Percentiles rank a stretch among this genome's conserved stretches.
These are phyloP conservation scores for Verticillium nonalfalfae DNA, from an alignment of 2,329 filamentous ascomycete species.

Conservation along the genomic window DNA sequence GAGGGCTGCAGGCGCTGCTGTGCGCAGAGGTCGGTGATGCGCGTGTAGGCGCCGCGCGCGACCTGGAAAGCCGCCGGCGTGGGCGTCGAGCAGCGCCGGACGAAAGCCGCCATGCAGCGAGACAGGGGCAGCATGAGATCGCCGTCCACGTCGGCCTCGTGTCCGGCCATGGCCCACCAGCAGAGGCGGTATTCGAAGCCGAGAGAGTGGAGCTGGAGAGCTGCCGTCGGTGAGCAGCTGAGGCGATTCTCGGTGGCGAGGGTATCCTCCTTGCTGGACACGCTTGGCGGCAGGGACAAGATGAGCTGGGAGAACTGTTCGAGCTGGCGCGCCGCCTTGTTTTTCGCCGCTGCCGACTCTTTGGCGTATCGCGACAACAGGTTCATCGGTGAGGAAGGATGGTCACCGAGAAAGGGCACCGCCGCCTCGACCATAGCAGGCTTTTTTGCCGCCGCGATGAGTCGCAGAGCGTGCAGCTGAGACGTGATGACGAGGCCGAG, in stretches of 20 bases:
- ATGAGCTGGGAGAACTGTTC: constrained; percentile 60
- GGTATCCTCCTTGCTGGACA: constrained; percentile 57
- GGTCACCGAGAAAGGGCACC: constrained; percentile 47
- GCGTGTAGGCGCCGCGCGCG: constrained; percentile 25
- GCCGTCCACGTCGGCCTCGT: constrained; percentile 53
- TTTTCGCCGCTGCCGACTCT: constrained; percentile 34
- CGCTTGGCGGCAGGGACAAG: constrained; percentile 59
- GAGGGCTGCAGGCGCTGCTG: constrained; percentile 23
- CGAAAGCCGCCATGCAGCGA: constrained; percentile 56
- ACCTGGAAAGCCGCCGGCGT: constrained; percentile 30
- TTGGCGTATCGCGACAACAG: constrained; percentile 45
- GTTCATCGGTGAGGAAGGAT: constrained; percentile 49
- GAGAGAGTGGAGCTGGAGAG: constrained; percentile 57
- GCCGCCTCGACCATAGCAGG: constrained; percentile 52
- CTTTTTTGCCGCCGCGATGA: constrained; percentile 56
- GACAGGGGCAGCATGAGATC: constrained; percentile 61
- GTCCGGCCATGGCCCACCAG: constrained; percentile 60
- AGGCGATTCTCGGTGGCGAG: constrained; percentile 45
- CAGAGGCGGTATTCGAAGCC: constrained; percentile 55
- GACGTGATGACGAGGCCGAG: constrained; percentile 53
- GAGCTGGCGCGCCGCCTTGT: constrained; percentile 59
- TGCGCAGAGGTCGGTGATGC: constrained; percentile 12
- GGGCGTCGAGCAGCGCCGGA: constrained; percentile 38
- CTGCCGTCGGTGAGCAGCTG: constrained; percentile 48
- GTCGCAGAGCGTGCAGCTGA: constrained; percentile 58